Evolutionary conservation across 2,329 filamentous ascomycete species (phyloP), one percentile per base, ranked within the genome.

Genomic region (Sporothrix brasiliensis): DNA sequence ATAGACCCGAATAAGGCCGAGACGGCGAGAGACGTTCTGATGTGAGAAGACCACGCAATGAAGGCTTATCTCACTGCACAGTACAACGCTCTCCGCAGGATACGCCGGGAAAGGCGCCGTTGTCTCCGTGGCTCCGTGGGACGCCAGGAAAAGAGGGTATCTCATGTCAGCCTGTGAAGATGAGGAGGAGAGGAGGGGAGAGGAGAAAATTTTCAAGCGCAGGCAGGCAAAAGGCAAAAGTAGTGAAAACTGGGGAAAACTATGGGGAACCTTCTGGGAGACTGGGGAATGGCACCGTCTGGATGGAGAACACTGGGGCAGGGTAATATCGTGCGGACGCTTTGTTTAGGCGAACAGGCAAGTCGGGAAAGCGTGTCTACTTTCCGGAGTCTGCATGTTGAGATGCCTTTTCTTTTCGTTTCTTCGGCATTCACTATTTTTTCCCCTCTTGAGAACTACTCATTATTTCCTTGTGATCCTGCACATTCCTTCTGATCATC

Each of bases 221-320:
- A 44, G 24, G 24, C 24, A 24, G 24, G 24, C 24, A 1, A 16
- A 11, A 4, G 41, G 11, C 11, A 3, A 16, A 44, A 44, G 11
- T 50, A 9, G 56, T 61, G 11, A 44, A 65, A 47, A 65, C 49
- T 24, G 49, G 61, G 44, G 61, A 44, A 49, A 63, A 65, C 44
- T 65, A 50, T 30, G 47, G 60, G 47, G 47, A 65, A 34, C 44
- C 0, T 6, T 44, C 60, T 30, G 44, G 61, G 61, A 24, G 24
- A 49, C 24, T 21, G 13, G 49, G 49, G 47, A n/a, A 49, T n/a
- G 47, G 4, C 58, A 11, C 58, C 58, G 14, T 16, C 39, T 13
- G 34, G 30, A 60, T 60, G 56, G 34, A 60, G 34, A 58, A 58
- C 9, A 63, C 39, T 63, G n/a, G 56, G 58, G 58, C 27, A 60